These are phyloP conservation scores for Stachybotrys chlorohalonatus DNA, from an alignment of 2,329 filamentous ascomycete species.

Conservation along the genomic window DNA sequence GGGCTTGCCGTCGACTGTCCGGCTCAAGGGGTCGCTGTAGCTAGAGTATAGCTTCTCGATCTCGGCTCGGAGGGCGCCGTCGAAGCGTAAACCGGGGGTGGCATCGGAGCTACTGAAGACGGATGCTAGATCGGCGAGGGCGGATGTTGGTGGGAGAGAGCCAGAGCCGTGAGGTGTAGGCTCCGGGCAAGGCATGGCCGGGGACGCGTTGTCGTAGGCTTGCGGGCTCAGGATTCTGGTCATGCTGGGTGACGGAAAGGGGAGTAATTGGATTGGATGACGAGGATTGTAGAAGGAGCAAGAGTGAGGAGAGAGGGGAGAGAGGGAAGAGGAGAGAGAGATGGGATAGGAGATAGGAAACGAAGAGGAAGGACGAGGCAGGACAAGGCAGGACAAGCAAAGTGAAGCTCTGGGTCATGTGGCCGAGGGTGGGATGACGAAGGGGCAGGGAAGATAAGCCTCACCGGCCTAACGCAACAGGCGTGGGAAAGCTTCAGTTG, in stretches of 20 bases:
- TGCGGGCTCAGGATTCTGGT: background rate
- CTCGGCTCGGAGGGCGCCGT: background rate
- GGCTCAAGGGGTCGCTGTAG: constrained; percentile 17
- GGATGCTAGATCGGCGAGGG: background rate
- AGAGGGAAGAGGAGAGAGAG: background rate
- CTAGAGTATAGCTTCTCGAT: background rate
- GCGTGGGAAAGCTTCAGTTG: background rate
- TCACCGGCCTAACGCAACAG: background rate
- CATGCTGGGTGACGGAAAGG: background rate
- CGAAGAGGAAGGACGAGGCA: background rate
- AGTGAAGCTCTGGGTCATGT: background rate
- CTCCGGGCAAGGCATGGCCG: background rate
- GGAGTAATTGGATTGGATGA: background rate
- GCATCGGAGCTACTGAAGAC: no score
- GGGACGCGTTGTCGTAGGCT: background rate
- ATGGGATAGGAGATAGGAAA: no score
- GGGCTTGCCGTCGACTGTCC: constrained; percentile 33
- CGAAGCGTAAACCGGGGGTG: no score
- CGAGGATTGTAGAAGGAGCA: background rate
- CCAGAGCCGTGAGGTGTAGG: background rate
- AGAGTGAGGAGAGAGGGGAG: background rate
- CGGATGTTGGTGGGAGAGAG: background rate
- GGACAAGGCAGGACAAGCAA: background rate
- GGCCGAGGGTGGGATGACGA: background rate
- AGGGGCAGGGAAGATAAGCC: background rate